Conservation (phyloP, 768 basidiomycete genomes). For the Auriscalpium vulgare region DNA sequence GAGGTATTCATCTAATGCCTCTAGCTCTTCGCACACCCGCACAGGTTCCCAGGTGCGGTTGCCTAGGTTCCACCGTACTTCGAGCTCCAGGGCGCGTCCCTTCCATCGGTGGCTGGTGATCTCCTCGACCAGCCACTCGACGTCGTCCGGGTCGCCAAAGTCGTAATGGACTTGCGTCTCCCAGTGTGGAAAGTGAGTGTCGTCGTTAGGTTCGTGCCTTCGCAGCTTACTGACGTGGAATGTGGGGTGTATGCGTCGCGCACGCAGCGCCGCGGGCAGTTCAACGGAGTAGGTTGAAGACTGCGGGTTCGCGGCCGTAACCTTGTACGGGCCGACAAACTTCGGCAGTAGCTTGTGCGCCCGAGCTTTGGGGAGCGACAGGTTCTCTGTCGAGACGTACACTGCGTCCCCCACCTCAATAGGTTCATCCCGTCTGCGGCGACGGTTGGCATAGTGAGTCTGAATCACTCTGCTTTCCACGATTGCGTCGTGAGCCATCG, state of each 20-base stretch:
- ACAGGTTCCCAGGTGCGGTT: not conserved
- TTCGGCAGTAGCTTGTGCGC: not conserved
- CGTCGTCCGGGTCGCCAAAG: not conserved
- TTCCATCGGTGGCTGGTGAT: not conserved
- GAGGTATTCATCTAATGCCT: not conserved
- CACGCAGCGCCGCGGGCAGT: not conserved
- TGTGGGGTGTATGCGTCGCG: not conserved
- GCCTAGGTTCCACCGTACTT: not conserved
- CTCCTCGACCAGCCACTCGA: not conserved
- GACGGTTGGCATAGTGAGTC: not conserved
- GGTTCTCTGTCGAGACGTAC: not conserved
- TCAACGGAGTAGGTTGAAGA: not conserved
- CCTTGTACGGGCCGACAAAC: not conserved
- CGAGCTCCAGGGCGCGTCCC: not conserved
- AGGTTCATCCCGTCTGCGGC: not conserved
- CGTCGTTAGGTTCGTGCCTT: not conserved
- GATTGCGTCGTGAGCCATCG: not conserved
- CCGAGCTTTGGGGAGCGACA: not conserved
- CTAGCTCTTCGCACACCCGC: not conserved
- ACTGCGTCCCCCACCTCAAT: not conserved
- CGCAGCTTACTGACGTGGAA: not conserved
- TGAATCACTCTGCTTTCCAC: not conserved
- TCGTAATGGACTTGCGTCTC: not conserved
- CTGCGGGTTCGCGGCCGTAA: not conserved
- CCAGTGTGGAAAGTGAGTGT: not conserved